phyloP scores from a whole-genome alignment of 2,329 filamentous ascomycete species.

The Ceratocystis ficicola region DNA sequence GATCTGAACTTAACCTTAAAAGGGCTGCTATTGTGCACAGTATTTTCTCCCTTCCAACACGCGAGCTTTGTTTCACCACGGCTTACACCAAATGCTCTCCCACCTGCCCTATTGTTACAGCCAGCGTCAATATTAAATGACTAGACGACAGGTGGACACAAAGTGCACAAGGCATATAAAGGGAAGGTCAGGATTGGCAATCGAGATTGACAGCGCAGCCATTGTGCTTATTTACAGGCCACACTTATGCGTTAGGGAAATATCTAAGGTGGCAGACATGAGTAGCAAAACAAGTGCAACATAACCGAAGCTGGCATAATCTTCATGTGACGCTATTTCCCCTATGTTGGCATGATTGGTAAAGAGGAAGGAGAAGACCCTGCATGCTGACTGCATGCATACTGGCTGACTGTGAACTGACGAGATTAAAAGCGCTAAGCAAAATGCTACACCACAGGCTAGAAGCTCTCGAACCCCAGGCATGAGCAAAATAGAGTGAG shows the following conservation, averaged over 20 bases:
- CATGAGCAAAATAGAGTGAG: neutral
- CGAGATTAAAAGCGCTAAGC: neutral
- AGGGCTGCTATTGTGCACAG: neutral
- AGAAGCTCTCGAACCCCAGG: no score
- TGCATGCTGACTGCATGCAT: slow-evolving; percentile 10
- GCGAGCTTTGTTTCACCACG: neutral
- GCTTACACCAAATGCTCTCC: neutral
- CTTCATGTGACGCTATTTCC: neutral
- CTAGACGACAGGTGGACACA: neutral
- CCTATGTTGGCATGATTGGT: neutral
- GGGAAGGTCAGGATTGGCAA: neutral
- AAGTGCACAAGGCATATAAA: neutral
- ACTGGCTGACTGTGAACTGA: neutral
- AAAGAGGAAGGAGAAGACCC: neutral
- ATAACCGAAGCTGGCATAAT: neutral
- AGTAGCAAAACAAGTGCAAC: neutral
- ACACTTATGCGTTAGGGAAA: neutral
- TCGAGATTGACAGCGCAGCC: neutral
- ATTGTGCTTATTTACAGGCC: neutral
- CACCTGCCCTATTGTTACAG: neutral
- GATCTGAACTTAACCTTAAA: slow-evolving; percentile 1
- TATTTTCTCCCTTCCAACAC: neutral
- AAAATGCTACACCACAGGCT: no score
- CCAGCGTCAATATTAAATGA: neutral
- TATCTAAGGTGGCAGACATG: neutral